Conservation (phyloP, 345 rosid genomes). For the Camelina hispida region DNA sequence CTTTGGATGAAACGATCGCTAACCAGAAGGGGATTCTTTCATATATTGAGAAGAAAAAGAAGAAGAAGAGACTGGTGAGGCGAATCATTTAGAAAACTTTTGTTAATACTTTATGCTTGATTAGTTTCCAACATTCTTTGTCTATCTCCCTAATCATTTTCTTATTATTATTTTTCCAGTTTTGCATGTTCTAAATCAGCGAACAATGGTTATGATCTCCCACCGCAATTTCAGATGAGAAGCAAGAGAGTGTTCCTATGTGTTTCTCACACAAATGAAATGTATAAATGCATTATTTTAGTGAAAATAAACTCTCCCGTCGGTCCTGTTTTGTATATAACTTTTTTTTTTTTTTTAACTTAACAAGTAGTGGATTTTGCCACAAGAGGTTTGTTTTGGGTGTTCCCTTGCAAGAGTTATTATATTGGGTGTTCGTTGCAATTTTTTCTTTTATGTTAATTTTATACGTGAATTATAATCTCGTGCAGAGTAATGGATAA, state of each 20-base stretch:
- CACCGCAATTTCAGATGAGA: background rate
- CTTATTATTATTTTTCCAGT: conserved; percentile 17
- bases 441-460: background rate
- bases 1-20: conserved; percentile 52
- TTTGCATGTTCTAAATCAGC: conserved; percentile 34
- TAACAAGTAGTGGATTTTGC: conserved; percentile 6
- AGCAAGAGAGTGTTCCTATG: background rate
- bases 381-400: conserved; percentile 16
- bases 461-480: background rate
- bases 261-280: background rate
- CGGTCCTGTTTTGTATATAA: background rate
- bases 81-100: conserved; percentile 19
- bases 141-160: conserved; percentile 16
- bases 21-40: conserved; percentile 52
- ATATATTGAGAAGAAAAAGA: conserved; percentile 56
- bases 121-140: background rate
- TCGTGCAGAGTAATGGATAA: background rate
- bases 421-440: conserved; percentile 11
- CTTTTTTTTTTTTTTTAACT: background rate
- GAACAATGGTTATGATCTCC: background rate
- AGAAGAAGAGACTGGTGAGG: conserved; percentile 46
- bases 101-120: background rate
- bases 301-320: background rate
- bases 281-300: background rate
- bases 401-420: conserved; percentile 20